These are phyloP conservation scores for Aureobasidium leucospermi DNA, from an alignment of 2,329 filamentous ascomycete genomes.

Conservation along the genomic window DNA sequence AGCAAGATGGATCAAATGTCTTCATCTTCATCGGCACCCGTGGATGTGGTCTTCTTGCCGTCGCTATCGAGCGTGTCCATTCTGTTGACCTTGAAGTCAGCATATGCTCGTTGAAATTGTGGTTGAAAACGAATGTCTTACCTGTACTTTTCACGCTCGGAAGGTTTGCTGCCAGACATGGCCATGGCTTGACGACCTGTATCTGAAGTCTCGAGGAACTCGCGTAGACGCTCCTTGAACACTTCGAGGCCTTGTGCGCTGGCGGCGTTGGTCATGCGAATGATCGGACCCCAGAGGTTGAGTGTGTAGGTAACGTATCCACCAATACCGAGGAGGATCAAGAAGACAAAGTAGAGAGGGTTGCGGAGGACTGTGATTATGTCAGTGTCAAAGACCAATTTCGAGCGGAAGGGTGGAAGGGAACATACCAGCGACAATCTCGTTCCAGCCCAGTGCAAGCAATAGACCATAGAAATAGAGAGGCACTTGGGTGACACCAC, in stretches of 20 bases:
- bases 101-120: background rate
- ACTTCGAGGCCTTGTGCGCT: slow-evolving; percentile 80
- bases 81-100: slow-evolving; percentile 14
- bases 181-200: slow-evolving; percentile 75
- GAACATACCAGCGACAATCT: slow-evolving; percentile 75
- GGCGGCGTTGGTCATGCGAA: slow-evolving; percentile 90
- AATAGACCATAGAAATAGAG: slow-evolving; percentile 90
- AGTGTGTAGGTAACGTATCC: slow-evolving; percentile 88
- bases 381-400: background rate
- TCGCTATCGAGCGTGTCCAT: slow-evolving; percentile 36
- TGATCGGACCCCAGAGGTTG: slow-evolving; percentile 91
- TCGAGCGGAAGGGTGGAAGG: background rate
- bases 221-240: slow-evolving; percentile 81
- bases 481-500: slow-evolving; percentile 87
- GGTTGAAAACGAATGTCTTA: background rate
- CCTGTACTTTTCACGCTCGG: slow-evolving; percentile 3
- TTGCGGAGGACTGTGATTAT: slow-evolving; percentile 70
- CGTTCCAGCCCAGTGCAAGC: slow-evolving; percentile 94
- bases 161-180: slow-evolving; percentile 45
- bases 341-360: slow-evolving; percentile 82
- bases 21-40: slow-evolving; percentile 24
- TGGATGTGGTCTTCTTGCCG: slow-evolving; percentile 32
- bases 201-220: slow-evolving; percentile 84
- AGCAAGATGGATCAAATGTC: slow-evolving; percentile 15
- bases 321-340: slow-evolving; percentile 67